Evolutionary conservation across 2,329 filamentous ascomycete species (phyloP).

Genomic region (Thielaviopsis musarum): DNA sequence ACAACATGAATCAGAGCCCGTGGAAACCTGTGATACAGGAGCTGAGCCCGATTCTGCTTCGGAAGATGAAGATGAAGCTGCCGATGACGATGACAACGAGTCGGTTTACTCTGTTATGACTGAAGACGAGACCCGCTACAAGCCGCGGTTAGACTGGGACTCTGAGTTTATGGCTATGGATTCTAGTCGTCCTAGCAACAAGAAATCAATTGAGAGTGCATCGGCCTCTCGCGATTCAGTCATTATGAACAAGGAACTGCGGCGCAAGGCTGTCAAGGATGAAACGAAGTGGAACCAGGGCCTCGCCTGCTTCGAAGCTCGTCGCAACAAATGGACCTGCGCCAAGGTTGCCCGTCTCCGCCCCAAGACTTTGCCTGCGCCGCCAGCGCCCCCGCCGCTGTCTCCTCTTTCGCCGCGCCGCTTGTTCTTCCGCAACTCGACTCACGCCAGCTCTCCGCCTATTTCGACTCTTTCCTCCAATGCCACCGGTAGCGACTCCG

Average conservation of each 20-base stretch:
- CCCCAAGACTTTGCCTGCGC: constrained; percentile 21
- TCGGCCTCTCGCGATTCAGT: background rate
- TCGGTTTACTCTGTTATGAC: constrained; percentile 42
- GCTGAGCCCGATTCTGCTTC: constrained; percentile 5
- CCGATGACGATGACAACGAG: constrained; percentile 25
- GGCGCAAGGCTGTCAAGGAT: constrained; percentile 39
- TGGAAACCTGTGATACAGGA: background rate
- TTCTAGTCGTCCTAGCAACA: background rate
- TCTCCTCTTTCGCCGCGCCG: constrained; percentile 31
- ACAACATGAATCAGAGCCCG: background rate
- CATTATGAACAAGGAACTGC: constrained; percentile 26
- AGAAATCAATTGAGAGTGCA: constrained; percentile 1
- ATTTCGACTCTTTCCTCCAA: constrained; percentile 15
- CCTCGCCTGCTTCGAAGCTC: constrained; percentile 58
- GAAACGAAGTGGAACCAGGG: constrained; percentile 69
- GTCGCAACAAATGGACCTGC: constrained; percentile 73
- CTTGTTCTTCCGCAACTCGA: constrained; percentile 32
- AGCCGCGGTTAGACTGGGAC: constrained; percentile 36
- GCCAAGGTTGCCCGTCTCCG: constrained; percentile 44
- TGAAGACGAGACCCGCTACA: constrained; percentile 34
- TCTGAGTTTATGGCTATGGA: constrained; percentile 19
- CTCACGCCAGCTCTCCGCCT: constrained; percentile 21
- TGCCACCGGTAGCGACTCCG: constrained; percentile 16
- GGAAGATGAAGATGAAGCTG: constrained; percentile 4
- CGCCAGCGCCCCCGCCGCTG: constrained; percentile 19